Evolutionary conservation across 164 flowering plant genomes (phyloP).

Genomic region (Dillenia suffruticosa): DNA sequence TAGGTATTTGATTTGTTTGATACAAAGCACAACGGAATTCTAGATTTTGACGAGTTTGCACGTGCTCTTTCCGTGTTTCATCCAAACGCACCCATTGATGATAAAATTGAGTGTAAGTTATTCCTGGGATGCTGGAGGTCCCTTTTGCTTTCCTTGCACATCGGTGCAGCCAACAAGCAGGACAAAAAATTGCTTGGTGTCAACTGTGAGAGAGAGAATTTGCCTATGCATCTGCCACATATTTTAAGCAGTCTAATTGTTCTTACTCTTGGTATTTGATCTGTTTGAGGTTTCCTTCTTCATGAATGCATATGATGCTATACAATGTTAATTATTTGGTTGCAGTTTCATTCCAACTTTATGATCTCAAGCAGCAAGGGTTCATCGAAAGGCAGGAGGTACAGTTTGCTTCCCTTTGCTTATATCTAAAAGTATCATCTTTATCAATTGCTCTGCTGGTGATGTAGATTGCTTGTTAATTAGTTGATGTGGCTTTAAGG

Average conservation of each 20-base stretch:
- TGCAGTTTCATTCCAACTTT: constrained; percentile 59
- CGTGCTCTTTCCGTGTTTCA: constrained; percentile 67
- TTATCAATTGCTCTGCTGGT: no score
- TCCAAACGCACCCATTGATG: constrained; percentile 69
- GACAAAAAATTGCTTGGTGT: no score
- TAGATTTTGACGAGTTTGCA: constrained; percentile 68
- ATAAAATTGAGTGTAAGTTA: constrained; percentile 60
- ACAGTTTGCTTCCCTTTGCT: background rate
- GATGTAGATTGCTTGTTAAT: no score
- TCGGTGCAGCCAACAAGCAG: no score
- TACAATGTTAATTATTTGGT: background rate
- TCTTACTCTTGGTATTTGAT: no score
- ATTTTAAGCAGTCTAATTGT: no score
- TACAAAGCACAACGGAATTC: constrained; percentile 60
- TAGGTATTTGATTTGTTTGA: constrained; percentile 72
- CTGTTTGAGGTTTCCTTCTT: no score
- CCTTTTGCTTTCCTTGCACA: no score
- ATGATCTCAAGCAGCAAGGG: constrained; percentile 62
- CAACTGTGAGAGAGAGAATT: no score
- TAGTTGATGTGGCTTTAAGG: no score
- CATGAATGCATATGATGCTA: background rate
- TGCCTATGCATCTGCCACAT: no score
- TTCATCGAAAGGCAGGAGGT: constrained; percentile 63
- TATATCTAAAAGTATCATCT: no score
- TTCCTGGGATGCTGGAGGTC: background rate